These are phyloP conservation scores for Solanum sejunctum DNA, from an alignment of 257 asterid species.

Conservation along the genomic window DNA sequence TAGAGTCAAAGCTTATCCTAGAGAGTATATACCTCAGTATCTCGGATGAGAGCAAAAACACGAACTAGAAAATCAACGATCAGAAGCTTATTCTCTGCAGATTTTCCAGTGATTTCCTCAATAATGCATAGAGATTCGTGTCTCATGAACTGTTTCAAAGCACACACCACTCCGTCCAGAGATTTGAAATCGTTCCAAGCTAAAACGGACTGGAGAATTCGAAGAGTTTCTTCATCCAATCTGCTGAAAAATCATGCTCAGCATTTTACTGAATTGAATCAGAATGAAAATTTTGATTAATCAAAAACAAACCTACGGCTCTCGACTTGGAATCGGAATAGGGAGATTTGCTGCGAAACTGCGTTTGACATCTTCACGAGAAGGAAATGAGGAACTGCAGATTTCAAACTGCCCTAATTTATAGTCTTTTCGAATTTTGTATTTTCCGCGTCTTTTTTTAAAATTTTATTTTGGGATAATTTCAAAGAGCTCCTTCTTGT, in stretches of 20 bases:
- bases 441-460: neutral
- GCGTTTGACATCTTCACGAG: constrained; percentile 21
- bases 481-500: neutral
- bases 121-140: constrained; percentile 43
- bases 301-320: constrained; percentile 37
- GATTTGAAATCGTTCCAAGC: constrained; percentile 46
- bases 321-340: constrained; percentile 43
- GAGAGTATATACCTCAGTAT: constrained; percentile 43
- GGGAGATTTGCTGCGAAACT: constrained; percentile 35
- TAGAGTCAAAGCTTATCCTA: neutral
- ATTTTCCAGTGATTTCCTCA: constrained; percentile 39
- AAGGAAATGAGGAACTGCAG: neutral
- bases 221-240: constrained; percentile 44
- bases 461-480: neutral
- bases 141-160: constrained; percentile 46
- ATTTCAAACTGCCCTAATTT: constrained; percentile 6
- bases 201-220: constrained; percentile 46
- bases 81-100: constrained; percentile 45
- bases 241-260: constrained; percentile 18
- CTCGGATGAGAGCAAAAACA: constrained; percentile 57
- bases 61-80: constrained; percentile 56
- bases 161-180: constrained; percentile 20
- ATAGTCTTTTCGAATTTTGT: neutral
- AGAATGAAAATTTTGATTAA: neutral
- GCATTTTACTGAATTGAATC: neutral